Conservation (phyloP, 306 rosid genomes). For the Begonia peltatifolia region DNA sequence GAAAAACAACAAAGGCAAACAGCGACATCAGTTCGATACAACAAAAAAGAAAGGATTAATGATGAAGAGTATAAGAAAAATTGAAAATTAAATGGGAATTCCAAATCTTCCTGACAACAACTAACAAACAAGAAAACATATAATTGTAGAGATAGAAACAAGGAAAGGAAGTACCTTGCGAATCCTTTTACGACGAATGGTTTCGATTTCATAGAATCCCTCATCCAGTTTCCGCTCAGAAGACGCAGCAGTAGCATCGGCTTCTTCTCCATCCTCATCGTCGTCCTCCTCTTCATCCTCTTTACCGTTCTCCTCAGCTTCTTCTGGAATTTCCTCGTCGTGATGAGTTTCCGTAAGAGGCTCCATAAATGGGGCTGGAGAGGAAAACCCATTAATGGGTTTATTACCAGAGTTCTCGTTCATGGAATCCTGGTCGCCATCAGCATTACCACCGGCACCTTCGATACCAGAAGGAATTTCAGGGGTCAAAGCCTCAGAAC, state of each 20-base stretch:
- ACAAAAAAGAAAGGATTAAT: too few species aligned
- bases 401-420: constrained; percentile 1
- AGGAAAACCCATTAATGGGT: neutral
- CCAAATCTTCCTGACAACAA: too few species aligned
- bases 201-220: constrained; percentile 69
- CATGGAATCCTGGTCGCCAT: constrained; percentile 6
- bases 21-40: too few species aligned
- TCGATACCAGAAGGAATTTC: constrained; percentile 6
- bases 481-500: constrained; percentile 26
- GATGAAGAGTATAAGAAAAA: too few species aligned
- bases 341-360: constrained; percentile 9
- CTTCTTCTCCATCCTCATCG: constrained; percentile 15
- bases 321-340: constrained; percentile 18
- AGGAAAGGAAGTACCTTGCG: constrained; percentile 41
- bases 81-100: too few species aligned
- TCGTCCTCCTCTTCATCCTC: constrained; percentile 18
- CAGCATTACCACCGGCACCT: constrained; percentile 3
- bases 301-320: constrained; percentile 12
- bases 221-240: constrained; percentile 40
- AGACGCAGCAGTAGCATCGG: constrained; percentile 7
- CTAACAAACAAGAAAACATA: too few species aligned
- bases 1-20: neutral
- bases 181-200: constrained; percentile 68
- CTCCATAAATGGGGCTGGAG: constrained; percentile 6
- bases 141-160: neutral